Base-by-base conservation (phyloP, 2,329 filamentous ascomycete species). In the Pseudogymnoascus sp. region DNA sequence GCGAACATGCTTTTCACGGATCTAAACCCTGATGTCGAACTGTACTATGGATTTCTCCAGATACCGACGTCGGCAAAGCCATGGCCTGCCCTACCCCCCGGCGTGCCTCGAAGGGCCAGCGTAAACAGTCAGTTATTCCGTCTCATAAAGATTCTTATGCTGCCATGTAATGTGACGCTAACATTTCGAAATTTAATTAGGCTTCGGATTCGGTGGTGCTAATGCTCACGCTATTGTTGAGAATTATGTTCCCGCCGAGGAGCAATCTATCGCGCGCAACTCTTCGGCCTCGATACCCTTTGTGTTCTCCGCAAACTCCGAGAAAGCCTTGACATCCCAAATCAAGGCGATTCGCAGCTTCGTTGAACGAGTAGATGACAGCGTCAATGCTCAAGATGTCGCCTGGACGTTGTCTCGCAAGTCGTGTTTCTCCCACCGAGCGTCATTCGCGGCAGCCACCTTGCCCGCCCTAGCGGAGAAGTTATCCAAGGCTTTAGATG, bases 151-250 rank as follows among this genome's bases (percentile, higher is more conserved):
- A 45, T 45, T 21, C 18, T 45, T 6, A 12, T 10, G 18, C 12
- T 4, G 3, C 40, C 10, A 45, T 45, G 2, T 21, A 10, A 45
- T 45, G 0, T 45, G 16, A 45, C 21, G 18, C 40, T 45, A 45
- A 45, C 40, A 10, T 21, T 10, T 11, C 5, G 12, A 11, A 11
- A 60, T 23, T 7, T 26, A 61, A 21, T 21, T 45, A 45, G 40
- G 18, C 16, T 69, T 80, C 54, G 78, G 78, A 0, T 79, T 77
- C 26, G 78, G 78, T 5, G 78, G 78, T 16, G 76, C 78, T 14
- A 80, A 80, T 65, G 77, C 76, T 2, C 78, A 80, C 66, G 73
- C 73, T 2, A 73, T 80, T 26, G 16, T 31, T 23, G 40, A 34
- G 77, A 16, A 77, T 75, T 47, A 76, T 76, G 21, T 80, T 79